Conservation (phyloP, 2,329 filamentous ascomycete species). For the Harringtonia aguacate region DNA sequence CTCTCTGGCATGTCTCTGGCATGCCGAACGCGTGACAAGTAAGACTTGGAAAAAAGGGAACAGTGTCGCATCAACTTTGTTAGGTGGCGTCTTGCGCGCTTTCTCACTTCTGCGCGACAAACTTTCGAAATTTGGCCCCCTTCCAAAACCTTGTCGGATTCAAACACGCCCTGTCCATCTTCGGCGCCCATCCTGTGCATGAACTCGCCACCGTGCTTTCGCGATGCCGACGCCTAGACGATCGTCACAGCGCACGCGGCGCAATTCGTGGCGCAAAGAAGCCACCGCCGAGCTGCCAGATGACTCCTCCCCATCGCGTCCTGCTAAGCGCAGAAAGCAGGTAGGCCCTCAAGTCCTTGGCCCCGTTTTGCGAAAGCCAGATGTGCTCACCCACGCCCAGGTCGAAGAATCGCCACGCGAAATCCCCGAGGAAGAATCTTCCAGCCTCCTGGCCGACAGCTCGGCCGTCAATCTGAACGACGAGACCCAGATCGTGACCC, state of each 20-base stretch:
- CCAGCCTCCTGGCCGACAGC: slow-evolving; percentile 30
- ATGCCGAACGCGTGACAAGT: not conserved
- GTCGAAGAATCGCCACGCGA: slow-evolving; percentile 31
- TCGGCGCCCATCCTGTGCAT: not conserved
- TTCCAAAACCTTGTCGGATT: not conserved
- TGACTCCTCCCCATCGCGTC: slow-evolving; percentile 48
- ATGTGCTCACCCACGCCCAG: slow-evolving; percentile 15
- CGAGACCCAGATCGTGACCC: slow-evolving; percentile 45
- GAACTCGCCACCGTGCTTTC: not conserved
- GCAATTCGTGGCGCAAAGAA: slow-evolving; percentile 21
- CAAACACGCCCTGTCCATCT: slow-evolving; percentile 1
- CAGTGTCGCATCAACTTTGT: not conserved
- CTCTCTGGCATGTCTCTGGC: not conserved
- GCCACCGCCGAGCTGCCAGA: slow-evolving; percentile 20
- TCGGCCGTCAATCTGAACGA: slow-evolving; percentile 29
- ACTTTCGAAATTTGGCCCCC: not conserved
- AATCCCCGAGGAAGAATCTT: slow-evolving; percentile 33
- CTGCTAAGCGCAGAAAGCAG: slow-evolving; percentile 55
- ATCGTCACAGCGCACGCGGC: slow-evolving; percentile 20
- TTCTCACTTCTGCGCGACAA: not conserved
- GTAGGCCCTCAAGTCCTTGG: slow-evolving; percentile 21
- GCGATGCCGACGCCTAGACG: slow-evolving; percentile 20
- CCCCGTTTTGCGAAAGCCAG: not conserved
- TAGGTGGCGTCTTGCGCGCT: not conserved
- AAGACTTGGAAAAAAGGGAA: not conserved